phyloP scores from a whole-genome alignment of 2,329 filamentous ascomycete genomes.

The Coniella lustricola region DNA sequence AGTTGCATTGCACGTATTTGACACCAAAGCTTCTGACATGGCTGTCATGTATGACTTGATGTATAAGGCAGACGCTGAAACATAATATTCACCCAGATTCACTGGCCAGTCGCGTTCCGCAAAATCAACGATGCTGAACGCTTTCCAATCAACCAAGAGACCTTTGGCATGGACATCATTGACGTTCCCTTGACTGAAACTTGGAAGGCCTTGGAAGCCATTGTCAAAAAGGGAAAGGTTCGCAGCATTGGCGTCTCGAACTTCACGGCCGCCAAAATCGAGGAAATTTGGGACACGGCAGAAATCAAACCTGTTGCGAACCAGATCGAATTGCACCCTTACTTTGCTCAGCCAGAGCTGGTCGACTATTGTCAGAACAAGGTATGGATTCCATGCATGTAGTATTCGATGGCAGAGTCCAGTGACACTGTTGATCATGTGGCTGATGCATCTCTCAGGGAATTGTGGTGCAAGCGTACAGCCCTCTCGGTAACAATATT shows the following conservation, averaged over 20 bases:
- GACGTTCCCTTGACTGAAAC: conserved; percentile 41
- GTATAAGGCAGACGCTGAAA: too few relatives aligned
- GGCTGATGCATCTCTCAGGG: conserved; percentile 25
- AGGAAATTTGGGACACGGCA: conserved; percentile 38
- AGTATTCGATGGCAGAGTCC: too few relatives aligned
- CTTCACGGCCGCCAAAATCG: conserved; percentile 41
- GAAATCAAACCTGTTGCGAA: conserved; percentile 38
- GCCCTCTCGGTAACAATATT: conserved; percentile 50
- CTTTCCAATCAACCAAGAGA: conserved; percentile 33
- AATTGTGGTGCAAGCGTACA: conserved; percentile 44
- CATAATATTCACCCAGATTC: too few relatives aligned
- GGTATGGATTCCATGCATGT: conserved; percentile 11
- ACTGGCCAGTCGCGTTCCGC: conserved; percentile 36
- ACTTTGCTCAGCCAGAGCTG: conserved; percentile 35
- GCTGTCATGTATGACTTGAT: too few relatives aligned
- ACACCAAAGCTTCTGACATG: conserved; percentile 14
- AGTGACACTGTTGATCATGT: neutral
- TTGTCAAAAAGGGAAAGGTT: conserved; percentile 43
- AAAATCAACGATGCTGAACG: conserved; percentile 32
- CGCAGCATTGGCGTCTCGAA: conserved; percentile 50
- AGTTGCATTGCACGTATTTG: conserved; percentile 19
- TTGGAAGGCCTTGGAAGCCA: conserved; percentile 49
- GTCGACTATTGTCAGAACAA: conserved; percentile 41
- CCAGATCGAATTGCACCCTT: conserved; percentile 37
- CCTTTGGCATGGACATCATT: conserved; percentile 37